Evolutionary conservation across 345 rosid genomes (phyloP).

Genomic region (Pugionium cornutum): DNA sequence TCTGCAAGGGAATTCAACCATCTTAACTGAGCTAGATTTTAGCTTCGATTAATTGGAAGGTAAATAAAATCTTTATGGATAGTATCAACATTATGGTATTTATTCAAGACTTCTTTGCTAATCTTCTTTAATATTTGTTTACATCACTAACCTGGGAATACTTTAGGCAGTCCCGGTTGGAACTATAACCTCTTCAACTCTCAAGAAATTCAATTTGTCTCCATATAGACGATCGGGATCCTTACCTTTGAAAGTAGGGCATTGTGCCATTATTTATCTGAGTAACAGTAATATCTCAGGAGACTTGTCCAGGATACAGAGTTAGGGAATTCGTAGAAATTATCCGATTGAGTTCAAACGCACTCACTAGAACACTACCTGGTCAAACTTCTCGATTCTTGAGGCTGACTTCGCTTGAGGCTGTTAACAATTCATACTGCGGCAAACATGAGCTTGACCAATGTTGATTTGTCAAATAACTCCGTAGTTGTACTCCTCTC

Average conservation of each 20-base stretch:
- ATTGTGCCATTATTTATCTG: slow-evolving; percentile 71
- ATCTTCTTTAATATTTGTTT: background rate
- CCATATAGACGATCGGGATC: slow-evolving; percentile 70
- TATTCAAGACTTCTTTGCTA: background rate
- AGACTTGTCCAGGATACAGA: slow-evolving; percentile 63
- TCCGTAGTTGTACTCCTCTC: slow-evolving; percentile 60
- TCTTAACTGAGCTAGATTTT: slow-evolving; percentile 82
- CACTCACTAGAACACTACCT: slow-evolving; percentile 64
- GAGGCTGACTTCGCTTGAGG: slow-evolving; percentile 62
- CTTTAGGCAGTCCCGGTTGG: slow-evolving; percentile 69
- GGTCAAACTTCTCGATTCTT: slow-evolving; percentile 68
- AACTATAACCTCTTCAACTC: slow-evolving; percentile 69
- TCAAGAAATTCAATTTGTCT: slow-evolving; percentile 74
- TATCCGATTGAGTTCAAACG: slow-evolving; percentile 73
- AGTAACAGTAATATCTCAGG: slow-evolving; percentile 75
- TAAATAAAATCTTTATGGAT: slow-evolving; percentile 39
- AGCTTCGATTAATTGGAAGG: slow-evolving; percentile 82
- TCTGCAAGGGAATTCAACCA: slow-evolving; percentile 71
- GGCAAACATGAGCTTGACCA: slow-evolving; percentile 56
- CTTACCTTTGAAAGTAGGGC: slow-evolving; percentile 64
- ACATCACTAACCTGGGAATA: background rate
- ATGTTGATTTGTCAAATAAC: slow-evolving; percentile 72
- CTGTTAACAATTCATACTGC: slow-evolving; percentile 55
- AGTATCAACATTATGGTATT: background rate
- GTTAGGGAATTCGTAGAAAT: slow-evolving; percentile 84